A percentile compares a stretch with the other conserved stretches of the same genome.
Evolutionary conservation across 306 rosid species (phyloP).

Genomic region (Malus sylvestris): DNA sequence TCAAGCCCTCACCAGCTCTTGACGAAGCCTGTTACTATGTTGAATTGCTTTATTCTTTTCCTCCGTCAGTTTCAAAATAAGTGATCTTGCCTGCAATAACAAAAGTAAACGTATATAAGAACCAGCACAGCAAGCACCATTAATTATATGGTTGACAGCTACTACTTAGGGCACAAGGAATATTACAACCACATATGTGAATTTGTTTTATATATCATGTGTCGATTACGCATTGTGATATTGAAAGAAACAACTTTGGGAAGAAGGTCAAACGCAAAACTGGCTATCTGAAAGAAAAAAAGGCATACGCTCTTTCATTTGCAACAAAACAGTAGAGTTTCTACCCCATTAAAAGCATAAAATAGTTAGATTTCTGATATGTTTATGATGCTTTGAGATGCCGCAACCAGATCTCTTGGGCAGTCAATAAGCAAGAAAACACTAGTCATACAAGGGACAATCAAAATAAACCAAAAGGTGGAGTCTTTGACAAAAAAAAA

Average conservation of each 20-base stretch:
- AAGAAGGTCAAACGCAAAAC: background rate
- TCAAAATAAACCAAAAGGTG: background rate
- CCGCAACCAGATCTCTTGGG: background rate
- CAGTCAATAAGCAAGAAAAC: background rate
- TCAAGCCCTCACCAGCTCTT: constrained; percentile 70
- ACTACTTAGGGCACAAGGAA: too few relatives aligned
- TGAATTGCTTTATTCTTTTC: constrained; percentile 64
- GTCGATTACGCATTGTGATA: background rate
- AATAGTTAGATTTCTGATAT: background rate
- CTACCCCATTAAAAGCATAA: background rate
- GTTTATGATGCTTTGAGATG: background rate
- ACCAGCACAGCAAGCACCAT: background rate
- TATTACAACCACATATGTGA: too few relatives aligned
- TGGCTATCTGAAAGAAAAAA: background rate
- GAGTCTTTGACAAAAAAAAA: background rate
- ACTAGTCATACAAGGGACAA: background rate
- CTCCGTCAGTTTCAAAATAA: constrained; percentile 59
- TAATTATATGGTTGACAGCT: background rate
- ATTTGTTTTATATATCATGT: background rate
- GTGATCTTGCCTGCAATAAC: constrained; percentile 60
- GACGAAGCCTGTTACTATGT: constrained; percentile 64
- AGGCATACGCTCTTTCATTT: background rate
- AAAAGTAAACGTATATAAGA: constrained; percentile 8
- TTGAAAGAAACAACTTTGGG: background rate
- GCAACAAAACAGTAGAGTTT: background rate